These are phyloP conservation scores for Arachnomyces sp. DNA, from an alignment of 2,329 filamentous ascomycete species.

Conservation along the genomic window DNA sequence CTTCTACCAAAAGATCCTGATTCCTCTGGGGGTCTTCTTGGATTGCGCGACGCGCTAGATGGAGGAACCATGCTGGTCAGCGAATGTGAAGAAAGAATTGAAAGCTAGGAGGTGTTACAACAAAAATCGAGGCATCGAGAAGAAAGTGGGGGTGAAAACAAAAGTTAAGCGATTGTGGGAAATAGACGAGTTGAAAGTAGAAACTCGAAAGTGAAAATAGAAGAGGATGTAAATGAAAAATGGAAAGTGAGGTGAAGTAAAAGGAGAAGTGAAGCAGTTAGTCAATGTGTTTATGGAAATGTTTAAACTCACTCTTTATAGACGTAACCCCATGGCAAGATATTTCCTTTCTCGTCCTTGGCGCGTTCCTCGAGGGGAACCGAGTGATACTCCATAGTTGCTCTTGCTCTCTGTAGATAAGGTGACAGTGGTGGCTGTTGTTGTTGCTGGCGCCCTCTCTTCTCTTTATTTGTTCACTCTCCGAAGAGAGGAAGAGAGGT, in stretches of 20 bases:
- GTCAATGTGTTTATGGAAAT: neutral
- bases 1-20: slow-evolving; percentile 55
- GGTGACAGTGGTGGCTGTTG: too few relatives aligned
- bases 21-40: slow-evolving; percentile 50
- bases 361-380: slow-evolving; percentile 57
- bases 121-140: slow-evolving; percentile 9
- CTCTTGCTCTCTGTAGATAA: too few relatives aligned
- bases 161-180: neutral
- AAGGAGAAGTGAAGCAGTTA: neutral
- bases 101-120: slow-evolving; percentile 1
- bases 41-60: slow-evolving; percentile 40
- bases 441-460: too few relatives aligned
- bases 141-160: neutral
- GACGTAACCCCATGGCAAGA: slow-evolving; percentile 57
- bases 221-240: neutral
- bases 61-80: slow-evolving; percentile 18
- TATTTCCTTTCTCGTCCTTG: slow-evolving; percentile 50
- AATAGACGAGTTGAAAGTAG: slow-evolving; percentile 1
- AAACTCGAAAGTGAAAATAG: neutral
- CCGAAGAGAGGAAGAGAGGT: neutral
- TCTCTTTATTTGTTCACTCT: too few relatives aligned
- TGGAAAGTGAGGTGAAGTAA: neutral
- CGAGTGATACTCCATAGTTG: slow-evolving; percentile 56
- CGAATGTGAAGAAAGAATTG: slow-evolving; percentile 15
- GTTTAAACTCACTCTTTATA: slow-evolving; percentile 49